Evolutionary conservation across 2,329 filamentous ascomycete species (phyloP), one percentile per base, ranked within the genome.

Genomic region (Rhytidhysteron rufulum): DNA sequence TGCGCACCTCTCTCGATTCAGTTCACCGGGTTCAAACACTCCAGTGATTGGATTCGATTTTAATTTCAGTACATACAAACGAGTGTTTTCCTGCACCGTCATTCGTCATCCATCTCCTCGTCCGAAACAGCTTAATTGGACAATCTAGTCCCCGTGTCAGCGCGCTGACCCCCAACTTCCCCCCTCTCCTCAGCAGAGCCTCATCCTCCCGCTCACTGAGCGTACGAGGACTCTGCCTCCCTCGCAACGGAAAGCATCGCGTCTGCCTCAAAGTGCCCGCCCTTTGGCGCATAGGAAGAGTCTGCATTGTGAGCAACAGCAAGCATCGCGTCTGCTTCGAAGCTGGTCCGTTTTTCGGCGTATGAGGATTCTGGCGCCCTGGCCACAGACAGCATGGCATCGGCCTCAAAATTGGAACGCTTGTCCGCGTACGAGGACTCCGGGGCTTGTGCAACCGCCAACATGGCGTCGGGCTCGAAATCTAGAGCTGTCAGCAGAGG

Each of bases 351-450:
- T 17, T 32, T 32, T 13, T 34, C 31, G 13, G 38, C 38, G 31
- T 40, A 40, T 13, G 38, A 40, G 18, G 38, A 40, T 16, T 40
- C 31, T 7, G 37, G 4, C 5, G 21, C 18, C 5, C 22, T 16
- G 11, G 7, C 27, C 5, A 40, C 38, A 5, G 19, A 4, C 16
- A 40, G 30, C 31, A 40, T 34, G 9, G 38, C 5, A 18, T 40
- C 38, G 10, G 31, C 19, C 20, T 40, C 38, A 16, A 40, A 35
- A 31, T 35, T 40, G 5, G 9, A n/a, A 4, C 38, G 31, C 27
- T 40, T 40, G n/a, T 34, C 25, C 11, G 31, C 38, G 18, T 40
- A 40, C 13, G 31, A 40, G 17, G 38, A 40, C 19, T 17, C 17
- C 7, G 30, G 15, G 5, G 27, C 24, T 9, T 21, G 8, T 11